phyloP scores from a whole-genome alignment of 2,329 filamentous ascomycete species.

The Boeremia exigua region DNA sequence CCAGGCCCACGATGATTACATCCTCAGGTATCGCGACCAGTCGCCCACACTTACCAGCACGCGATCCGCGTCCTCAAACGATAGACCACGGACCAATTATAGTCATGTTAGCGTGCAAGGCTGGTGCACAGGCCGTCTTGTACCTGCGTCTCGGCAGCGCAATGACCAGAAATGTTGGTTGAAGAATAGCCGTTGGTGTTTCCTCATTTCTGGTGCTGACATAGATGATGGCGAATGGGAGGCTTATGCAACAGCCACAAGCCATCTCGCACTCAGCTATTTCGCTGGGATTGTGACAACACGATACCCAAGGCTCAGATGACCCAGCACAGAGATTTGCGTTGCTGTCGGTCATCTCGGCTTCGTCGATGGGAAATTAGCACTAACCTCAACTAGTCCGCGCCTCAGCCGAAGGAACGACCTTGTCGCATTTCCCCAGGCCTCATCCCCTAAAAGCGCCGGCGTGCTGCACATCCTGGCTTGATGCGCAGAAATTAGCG shows the following conservation, averaged over 20 bases:
- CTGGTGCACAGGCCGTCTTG: constrained; percentile 23
- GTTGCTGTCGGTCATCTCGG: constrained; percentile 3
- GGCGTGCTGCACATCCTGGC: constrained; percentile 31
- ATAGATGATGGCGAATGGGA: background rate
- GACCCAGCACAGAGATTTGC: background rate
- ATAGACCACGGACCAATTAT: constrained; percentile 27
- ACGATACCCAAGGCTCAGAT: background rate
- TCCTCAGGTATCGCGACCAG: constrained; percentile 21
- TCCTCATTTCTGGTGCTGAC: constrained; percentile 14
- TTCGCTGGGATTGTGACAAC: background rate
- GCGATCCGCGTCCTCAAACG: constrained; percentile 20
- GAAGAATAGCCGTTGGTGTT: constrained; percentile 23
- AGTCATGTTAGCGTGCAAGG: constrained; percentile 18
- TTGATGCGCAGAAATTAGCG: constrained; percentile 28
- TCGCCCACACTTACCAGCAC: constrained; percentile 21
- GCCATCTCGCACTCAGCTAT: background rate
- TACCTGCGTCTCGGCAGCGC: constrained; percentile 32
- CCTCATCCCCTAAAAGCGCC: constrained; percentile 17
- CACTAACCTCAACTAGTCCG: constrained; percentile 11
- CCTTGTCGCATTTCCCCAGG: constrained; percentile 16
- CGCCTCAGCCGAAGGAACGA: constrained; percentile 16
- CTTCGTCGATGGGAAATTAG: constrained; percentile 12
- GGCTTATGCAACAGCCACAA: background rate
- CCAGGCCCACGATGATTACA: constrained; percentile 12
- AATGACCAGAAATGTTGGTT: constrained; percentile 11